These are phyloP conservation scores for Gracilaria domingensis DNA, from an alignment of 23 red algal genomes.

Conservation along the genomic window DNA sequence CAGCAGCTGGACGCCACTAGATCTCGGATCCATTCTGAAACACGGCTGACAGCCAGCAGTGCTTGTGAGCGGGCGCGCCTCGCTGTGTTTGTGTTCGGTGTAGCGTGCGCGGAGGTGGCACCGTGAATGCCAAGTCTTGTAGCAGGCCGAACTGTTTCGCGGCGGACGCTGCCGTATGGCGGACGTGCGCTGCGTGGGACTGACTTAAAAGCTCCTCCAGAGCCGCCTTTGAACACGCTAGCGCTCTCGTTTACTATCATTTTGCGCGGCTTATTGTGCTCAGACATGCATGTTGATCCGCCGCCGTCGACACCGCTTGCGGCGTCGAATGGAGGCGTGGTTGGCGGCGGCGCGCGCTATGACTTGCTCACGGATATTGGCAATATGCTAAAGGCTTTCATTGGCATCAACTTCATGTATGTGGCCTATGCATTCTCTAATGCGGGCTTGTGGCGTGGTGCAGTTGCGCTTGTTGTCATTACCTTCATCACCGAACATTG, in stretches of 20 bases:
- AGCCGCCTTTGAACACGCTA: no score
- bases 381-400: slow-evolving; percentile 97
- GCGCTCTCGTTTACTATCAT: neutral
- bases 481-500: slow-evolving; percentile 81
- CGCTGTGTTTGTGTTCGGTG: neutral
- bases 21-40: neutral
- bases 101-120: neutral
- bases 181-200: neutral
- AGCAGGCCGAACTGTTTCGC: no score
- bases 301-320: neutral
- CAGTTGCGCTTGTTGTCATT: slow-evolving; percentile 77
- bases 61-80: neutral
- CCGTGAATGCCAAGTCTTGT: no score
- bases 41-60: neutral
- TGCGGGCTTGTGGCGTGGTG: slow-evolving; percentile 88
- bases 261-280: neutral
- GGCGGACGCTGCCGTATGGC: neutral
- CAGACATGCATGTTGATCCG: neutral
- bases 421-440: slow-evolving; percentile 94
- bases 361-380: slow-evolving; percentile 77
- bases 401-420: slow-evolving; percentile 97
- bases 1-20: neutral
- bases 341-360: neutral
- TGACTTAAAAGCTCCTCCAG: neutral
- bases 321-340: neutral